Conservation (phyloP, 371 early-diverging fungal species). For the Mucor sp. region DNA sequence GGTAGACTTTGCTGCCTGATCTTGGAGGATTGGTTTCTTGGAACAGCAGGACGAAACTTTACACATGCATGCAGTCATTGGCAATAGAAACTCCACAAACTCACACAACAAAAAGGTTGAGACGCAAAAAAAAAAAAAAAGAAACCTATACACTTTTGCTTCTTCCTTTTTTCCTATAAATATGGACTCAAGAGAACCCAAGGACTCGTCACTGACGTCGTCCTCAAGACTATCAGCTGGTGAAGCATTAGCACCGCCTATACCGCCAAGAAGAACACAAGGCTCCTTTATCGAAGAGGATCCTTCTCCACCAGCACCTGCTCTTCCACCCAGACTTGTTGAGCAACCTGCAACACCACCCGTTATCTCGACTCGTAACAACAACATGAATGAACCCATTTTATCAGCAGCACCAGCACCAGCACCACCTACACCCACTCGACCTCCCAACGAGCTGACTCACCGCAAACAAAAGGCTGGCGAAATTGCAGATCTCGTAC, state of each 20-base stretch:
- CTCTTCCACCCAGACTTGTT: constrained; percentile 5
- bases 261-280: not conserved
- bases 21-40: not conserved
- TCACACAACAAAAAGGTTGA: not conserved
- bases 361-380: not conserved
- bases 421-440: not conserved
- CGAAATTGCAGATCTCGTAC: constrained; percentile 16
- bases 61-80: not conserved
- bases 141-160: not conserved
- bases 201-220: not conserved
- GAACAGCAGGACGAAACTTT: not conserved
- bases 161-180: constrained; percentile 11
- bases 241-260: not conserved
- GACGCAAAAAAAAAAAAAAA: not conserved
- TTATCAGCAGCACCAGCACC: not conserved
- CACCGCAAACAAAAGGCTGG: not conserved
- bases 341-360: not conserved
- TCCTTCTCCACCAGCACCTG: not conserved
- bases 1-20: not conserved
- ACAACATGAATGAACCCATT: not conserved
- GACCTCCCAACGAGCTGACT: not conserved
- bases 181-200: not conserved
- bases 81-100: not conserved
- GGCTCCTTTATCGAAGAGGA: constrained; percentile 8
- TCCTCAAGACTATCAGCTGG: not conserved